phyloP scores from a whole-genome alignment of 148 eudicot genomes.

The Rhododendron mucronatum region DNA sequence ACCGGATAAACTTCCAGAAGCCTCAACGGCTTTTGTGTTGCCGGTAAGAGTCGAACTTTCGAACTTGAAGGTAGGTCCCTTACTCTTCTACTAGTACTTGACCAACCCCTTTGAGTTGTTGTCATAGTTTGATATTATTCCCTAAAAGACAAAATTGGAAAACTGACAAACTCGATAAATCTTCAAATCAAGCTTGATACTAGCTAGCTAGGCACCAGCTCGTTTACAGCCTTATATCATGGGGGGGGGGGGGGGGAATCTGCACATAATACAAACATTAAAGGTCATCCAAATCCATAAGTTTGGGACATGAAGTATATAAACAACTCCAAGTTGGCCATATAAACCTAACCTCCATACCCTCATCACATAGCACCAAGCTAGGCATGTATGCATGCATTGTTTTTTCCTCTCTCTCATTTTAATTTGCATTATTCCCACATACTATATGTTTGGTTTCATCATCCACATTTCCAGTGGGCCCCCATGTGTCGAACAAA shows the following conservation, averaged over 20 bases:
- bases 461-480: not conserved
- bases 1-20: too few relatives aligned
- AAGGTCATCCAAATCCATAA: not conserved
- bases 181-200: not conserved
- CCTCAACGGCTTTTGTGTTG: not conserved
- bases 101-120: not conserved
- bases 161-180: not conserved
- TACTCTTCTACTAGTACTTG: not conserved
- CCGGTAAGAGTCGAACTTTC: not conserved
- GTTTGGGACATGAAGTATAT: not conserved
- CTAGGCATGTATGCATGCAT: slow-evolving; percentile 1
- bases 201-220: not conserved
- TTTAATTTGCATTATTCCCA: not conserved
- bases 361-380: not conserved
- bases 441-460: not conserved
- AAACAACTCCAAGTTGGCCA: slow-evolving; percentile 1
- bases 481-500: slow-evolving; percentile 1
- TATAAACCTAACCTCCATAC: not conserved
- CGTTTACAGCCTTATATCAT: not conserved
- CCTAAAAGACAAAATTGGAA: not conserved
- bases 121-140: not conserved
- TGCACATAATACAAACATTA: not conserved
- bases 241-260: too few relatives aligned
- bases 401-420: not conserved
- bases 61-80: not conserved